These are phyloP conservation scores for Hydrangea macrophylla DNA, from an alignment of 148 eudicot species.

Conservation along the genomic window DNA sequence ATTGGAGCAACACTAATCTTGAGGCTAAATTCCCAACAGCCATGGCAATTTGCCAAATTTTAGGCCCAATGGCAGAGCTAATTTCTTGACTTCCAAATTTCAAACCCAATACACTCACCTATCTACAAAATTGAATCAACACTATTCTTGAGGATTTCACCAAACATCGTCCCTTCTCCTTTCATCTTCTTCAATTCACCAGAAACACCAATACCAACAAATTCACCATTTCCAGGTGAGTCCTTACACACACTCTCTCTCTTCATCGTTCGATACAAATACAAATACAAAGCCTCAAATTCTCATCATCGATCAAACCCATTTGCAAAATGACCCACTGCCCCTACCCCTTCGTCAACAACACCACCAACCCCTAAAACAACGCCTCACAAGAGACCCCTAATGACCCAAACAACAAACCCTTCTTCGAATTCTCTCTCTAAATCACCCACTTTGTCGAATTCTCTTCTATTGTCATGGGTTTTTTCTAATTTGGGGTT, in stretches of 20 bases:
- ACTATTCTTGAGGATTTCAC: no score
- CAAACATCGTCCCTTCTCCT: conserved; percentile 57
- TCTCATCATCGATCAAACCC: conserved; percentile 29
- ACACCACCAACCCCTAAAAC: conserved; percentile 35
- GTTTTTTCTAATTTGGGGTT: no score
- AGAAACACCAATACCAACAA: conserved; percentile 35
- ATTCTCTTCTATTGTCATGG: no score
- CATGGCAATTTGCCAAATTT: no score
- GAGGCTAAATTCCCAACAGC: no score
- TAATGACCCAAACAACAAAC: conserved; percentile 38
- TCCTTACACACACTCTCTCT: conserved; percentile 5
- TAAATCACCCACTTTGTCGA: conserved; percentile 58
- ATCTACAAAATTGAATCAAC: no score
- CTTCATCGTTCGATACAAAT: neutral
- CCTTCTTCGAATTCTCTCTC: conserved; percentile 28
- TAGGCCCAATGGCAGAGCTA: no score
- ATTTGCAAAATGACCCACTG: conserved; percentile 37
- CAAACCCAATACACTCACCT: no score
- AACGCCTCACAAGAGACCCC: conserved; percentile 69
- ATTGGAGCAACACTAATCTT: no score
- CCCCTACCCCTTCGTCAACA: conserved; percentile 12
- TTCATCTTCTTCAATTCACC: conserved; percentile 42
- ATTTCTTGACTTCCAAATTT: no score
- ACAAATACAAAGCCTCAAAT: conserved; percentile 35
- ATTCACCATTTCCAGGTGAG: conserved; percentile 24